Conservation (phyloP, 495 filamentous ascomycete genomes). For the Peziza echinospora region DNA sequence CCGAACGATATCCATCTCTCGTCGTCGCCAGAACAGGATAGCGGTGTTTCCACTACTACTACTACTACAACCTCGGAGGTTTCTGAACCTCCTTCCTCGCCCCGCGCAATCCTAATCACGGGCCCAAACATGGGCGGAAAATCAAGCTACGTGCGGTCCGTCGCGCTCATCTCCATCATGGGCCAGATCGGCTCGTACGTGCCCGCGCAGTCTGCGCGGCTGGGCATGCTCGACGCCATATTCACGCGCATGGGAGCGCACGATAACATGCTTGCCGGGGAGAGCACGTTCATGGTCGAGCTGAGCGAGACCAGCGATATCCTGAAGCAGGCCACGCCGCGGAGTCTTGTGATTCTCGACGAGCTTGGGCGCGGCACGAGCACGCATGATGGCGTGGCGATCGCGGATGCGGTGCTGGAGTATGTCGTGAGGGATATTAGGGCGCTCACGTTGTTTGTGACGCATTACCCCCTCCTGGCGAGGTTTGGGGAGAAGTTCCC, state of each 20-base stretch:
- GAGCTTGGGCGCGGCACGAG: slow-evolving; percentile 82
- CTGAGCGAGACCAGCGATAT: slow-evolving; percentile 80
- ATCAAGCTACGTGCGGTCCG: slow-evolving; percentile 76
- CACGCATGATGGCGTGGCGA: slow-evolving; percentile 90
- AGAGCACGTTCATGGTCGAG: slow-evolving; percentile 95
- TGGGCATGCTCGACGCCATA: slow-evolving; percentile 77
- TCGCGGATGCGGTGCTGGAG: slow-evolving; percentile 77
- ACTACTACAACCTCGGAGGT: no score
- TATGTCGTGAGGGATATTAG: slow-evolving; percentile 51
- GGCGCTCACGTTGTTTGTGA: slow-evolving; percentile 81
- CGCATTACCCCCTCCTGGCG: slow-evolving; percentile 79
- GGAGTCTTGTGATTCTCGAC: slow-evolving; percentile 76
- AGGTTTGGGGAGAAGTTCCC: slow-evolving; percentile 43
- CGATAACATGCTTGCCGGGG: slow-evolving; percentile 89
- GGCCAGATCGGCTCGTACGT: slow-evolving; percentile 91
- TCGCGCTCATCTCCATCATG: slow-evolving; percentile 81
- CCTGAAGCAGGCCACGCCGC: slow-evolving; percentile 60
- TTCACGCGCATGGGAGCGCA: slow-evolving; percentile 93
- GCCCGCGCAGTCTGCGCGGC: slow-evolving; percentile 46
- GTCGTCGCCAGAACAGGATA: slow-evolving; percentile 32
- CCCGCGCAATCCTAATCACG: slow-evolving; percentile 23
- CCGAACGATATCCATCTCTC: slow-evolving; percentile 64
- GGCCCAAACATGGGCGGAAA: slow-evolving; percentile 99
- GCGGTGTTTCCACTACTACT: no score
- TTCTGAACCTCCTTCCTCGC: no score